A percentile compares a stretch with the other conserved stretches of the same genome.
phyloP scores from a whole-genome alignment of 441 rosid species.

The Syzygium malaccense region DNA sequence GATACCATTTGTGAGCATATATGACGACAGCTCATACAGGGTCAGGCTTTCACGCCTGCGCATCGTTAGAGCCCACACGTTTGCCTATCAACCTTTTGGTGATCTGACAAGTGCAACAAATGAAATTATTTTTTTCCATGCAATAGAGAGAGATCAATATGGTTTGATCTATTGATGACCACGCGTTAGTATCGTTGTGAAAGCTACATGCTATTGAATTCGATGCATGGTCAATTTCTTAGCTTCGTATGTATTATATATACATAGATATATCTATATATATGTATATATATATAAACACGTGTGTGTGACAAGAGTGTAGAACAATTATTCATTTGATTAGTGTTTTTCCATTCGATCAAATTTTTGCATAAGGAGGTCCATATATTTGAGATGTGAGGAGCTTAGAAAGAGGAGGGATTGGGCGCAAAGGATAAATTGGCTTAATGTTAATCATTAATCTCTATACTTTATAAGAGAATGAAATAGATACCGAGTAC shows the following conservation, averaged over 20 bases:
- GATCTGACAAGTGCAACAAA: neutral
- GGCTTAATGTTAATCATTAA: neutral
- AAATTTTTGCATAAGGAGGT: neutral
- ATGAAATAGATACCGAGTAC: neutral
- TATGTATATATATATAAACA: too few species aligned
- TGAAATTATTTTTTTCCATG: neutral
- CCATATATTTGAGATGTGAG: neutral
- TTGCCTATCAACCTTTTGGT: neutral
- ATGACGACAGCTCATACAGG: neutral
- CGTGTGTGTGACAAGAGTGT: too few species aligned
- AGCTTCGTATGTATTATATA: neutral
- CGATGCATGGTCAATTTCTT: neutral
- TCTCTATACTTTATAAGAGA: neutral
- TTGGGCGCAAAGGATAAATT: neutral
- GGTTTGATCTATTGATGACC: neutral
- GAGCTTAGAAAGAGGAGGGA: neutral
- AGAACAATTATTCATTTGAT: neutral
- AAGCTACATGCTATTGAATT: neutral
- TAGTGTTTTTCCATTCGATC: too few species aligned
- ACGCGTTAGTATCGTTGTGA: neutral
- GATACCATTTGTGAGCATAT: neutral
- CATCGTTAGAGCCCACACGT: neutral
- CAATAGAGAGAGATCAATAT: neutral
- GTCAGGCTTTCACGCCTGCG: neutral
- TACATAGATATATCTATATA: too few species aligned